Base-by-base conservation (phyloP, 2,329 filamentous ascomycete species). In the Aspergillus pseudotamarii region DNA sequence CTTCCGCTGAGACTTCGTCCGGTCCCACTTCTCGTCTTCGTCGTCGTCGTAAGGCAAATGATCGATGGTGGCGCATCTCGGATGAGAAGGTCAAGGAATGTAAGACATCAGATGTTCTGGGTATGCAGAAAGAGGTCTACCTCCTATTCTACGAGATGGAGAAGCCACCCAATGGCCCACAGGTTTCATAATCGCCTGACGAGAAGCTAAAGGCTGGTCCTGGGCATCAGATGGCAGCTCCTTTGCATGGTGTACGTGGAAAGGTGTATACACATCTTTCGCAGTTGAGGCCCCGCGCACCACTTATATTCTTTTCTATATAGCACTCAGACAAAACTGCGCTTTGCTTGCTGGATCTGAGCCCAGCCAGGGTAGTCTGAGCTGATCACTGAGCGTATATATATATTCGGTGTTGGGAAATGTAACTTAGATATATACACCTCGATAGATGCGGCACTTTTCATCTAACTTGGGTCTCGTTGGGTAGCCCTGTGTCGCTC, bases 31-130 rank as follows among this genome's bases (percentile, higher is more conserved):
- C 75, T 12, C 83, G 81, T 59, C 76, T 84, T 41, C 86, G 82
- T 66, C 88, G 86, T 69, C 87, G 85, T 64, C 86, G 85, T 69
- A 88, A 87, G 72, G 78, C 82, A 14, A 86, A 85, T 51, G 90
- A 96, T 73, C 88, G 91, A 46, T 99, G 95, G 95, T 99, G 95
- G 95, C 88, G 95, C 41, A 96, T 99, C 68, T 97, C 94, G 68
- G 95, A 99, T 76, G 95, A 99, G 69, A 97, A 96, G 79, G 88
- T 98, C 72, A 95, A 94, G 75, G 94, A 98, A 79, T 91, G 93
- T 69, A 97, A 94, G 82, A 98, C 94, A 6, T 88, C 85, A 60
- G 95, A 99, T 70, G 93, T 99, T 8, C 78, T 99, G 62, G 88
- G 89, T 9, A 97, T 97, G 93, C 93, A 97, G 79, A 90, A 90